Evolutionary conservation across 1,139 yeast species (phyloP).

Genomic region (Debaryomyces fabryi): DNA sequence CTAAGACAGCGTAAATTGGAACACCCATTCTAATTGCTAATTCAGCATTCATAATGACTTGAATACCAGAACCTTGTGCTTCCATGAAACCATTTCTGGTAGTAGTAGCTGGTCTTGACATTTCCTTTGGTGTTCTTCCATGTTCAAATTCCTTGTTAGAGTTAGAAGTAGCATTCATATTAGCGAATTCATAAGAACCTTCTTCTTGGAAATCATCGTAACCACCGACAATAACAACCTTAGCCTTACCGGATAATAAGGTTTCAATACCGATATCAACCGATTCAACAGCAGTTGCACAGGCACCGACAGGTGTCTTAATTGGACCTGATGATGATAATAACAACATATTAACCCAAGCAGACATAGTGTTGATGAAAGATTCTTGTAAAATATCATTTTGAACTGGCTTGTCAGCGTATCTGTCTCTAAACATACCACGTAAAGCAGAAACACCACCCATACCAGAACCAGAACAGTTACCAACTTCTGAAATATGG

Average conservation of each 20-base stretch:
- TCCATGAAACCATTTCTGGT: constrained; percentile 98
- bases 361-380: constrained; percentile 97
- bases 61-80: constrained; percentile 99
- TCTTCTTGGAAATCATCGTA: constrained; percentile 99
- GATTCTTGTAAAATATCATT: constrained; percentile 97
- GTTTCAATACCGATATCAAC: constrained; percentile 96
- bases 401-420: constrained; percentile 88
- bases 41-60: constrained; percentile 93
- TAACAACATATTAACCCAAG: constrained; percentile 98
- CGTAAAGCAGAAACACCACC: constrained; percentile 97
- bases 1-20: constrained; percentile 95
- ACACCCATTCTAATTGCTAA: constrained; percentile 98
- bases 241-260: constrained; percentile 89
- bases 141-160: constrained; percentile 83
- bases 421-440: constrained; percentile 97
- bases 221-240: constrained; percentile 96
- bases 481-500: constrained; percentile 97
- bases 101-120: constrained; percentile 98
- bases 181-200: constrained; percentile 96
- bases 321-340: constrained; percentile 98
- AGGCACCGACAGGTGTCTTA: constrained; percentile 99
- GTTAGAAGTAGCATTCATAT: constrained; percentile 98
- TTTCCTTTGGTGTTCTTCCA: constrained; percentile 97
- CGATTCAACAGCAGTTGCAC: constrained; percentile 98
- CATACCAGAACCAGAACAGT: constrained; percentile 99